A percentile compares a stretch with the other conserved stretches of the same genome.
Evolutionary conservation across 1,284 basidiomycete species (phyloP).

Genomic region (Tranzscheliella williamsii): DNA sequence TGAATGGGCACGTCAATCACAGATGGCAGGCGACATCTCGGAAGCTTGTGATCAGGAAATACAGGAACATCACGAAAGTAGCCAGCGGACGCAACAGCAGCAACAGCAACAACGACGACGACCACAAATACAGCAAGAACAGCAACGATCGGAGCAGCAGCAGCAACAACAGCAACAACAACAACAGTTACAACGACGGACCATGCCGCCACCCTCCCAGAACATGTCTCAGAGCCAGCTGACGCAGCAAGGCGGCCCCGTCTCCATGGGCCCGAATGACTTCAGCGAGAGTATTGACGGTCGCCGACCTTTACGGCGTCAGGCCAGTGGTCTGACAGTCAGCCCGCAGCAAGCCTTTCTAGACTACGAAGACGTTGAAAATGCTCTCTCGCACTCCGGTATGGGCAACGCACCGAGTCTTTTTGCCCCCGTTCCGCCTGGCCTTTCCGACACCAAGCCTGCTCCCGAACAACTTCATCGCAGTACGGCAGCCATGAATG

Average conservation of each 20-base stretch:
- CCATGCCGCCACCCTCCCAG: slow-evolving; percentile 22
- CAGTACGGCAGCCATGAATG: slow-evolving; percentile 2
- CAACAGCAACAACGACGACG: too few species aligned
- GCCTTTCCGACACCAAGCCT: slow-evolving; percentile 23
- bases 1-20: slow-evolving; percentile 35
- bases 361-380: slow-evolving; percentile 46
- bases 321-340: slow-evolving; percentile 51
- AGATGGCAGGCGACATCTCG: too few species aligned
- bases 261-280: slow-evolving; percentile 25
- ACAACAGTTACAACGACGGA: slow-evolving; percentile 6
- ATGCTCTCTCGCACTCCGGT: slow-evolving; percentile 31
- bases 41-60: too few species aligned
- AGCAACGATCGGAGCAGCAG: too few species aligned
- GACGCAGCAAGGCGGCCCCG: slow-evolving; percentile 23
- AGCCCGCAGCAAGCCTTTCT: slow-evolving; percentile 50
- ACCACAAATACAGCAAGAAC: too few species aligned
- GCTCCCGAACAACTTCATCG: neutral
- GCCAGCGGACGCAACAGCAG: slow-evolving; percentile 6
- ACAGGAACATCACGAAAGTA: too few species aligned
- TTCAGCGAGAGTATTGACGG: slow-evolving; percentile 6
- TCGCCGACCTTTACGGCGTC: slow-evolving; percentile 33
- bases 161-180: slow-evolving; percentile 13
- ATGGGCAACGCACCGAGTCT: slow-evolving; percentile 34
- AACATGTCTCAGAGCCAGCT: slow-evolving; percentile 31
- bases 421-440: slow-evolving; percentile 37